Evolutionary conservation across 495 filamentous ascomycete species (phyloP).

Genomic region (Aspergillus olivimuriae): DNA sequence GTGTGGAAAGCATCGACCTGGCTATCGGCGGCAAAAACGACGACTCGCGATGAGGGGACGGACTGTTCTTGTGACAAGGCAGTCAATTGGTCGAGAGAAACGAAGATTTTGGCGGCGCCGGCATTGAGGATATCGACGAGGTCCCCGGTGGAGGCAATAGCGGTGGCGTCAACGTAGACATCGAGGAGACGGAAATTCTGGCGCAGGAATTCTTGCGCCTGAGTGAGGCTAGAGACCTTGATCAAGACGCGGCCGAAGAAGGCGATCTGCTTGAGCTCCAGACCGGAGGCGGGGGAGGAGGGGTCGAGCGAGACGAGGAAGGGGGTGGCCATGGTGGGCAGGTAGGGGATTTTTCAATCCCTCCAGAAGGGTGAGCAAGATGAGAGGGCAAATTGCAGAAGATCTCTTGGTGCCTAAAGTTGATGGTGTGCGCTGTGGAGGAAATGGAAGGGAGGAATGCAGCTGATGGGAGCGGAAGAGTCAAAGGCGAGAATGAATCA

Average conservation of each 20-base stretch:
- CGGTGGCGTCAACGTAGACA: slow-evolving; percentile 70
- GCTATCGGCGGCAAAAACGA: slow-evolving; percentile 39
- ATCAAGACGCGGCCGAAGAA: slow-evolving; percentile 74
- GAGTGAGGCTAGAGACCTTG: slow-evolving; percentile 50
- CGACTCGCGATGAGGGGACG: slow-evolving; percentile 51
- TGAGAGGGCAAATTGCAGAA: no score
- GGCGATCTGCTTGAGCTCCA: slow-evolving; percentile 64
- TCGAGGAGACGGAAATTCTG: slow-evolving; percentile 60
- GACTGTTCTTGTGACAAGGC: slow-evolving; percentile 45
- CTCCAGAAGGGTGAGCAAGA: no score
- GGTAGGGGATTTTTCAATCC: no score
- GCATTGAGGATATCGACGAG: slow-evolving; percentile 75
- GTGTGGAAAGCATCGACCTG: slow-evolving; percentile 30
- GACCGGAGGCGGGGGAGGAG: slow-evolving; percentile 36
- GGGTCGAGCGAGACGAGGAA: slow-evolving; percentile 44
- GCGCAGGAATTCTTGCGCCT: slow-evolving; percentile 63
- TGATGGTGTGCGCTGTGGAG: background rate
- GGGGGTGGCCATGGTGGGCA: slow-evolving; percentile 41
- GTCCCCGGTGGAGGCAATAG: slow-evolving; percentile 60
- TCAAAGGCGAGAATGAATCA: slow-evolving; percentile 3
- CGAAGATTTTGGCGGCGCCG: slow-evolving; percentile 83
- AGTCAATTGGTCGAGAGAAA: slow-evolving; percentile 59
- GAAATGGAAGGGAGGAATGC: background rate
- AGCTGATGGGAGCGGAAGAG: background rate
- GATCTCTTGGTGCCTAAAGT: no score